Conservation (phyloP, 106 monocot species). For the Dactylorhiza incarnata region DNA sequence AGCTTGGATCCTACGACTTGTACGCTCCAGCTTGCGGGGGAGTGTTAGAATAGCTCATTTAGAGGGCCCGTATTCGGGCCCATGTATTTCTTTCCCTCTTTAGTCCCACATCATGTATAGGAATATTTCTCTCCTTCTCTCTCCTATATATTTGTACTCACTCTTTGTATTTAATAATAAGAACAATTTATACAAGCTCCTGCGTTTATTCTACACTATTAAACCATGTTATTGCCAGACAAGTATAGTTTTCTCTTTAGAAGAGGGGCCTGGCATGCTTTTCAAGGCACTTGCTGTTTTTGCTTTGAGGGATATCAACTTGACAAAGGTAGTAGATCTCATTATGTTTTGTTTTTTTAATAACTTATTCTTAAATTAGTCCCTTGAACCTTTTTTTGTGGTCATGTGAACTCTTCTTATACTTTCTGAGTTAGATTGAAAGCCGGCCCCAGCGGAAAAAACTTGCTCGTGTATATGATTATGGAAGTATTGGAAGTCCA, state of each 20-base stretch:
- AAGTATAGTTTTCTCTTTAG: constrained; percentile 95
- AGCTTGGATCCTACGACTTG: too few relatives aligned
- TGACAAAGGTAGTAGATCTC: constrained; percentile 61
- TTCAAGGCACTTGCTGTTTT: constrained; percentile 96
- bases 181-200: too few relatives aligned
- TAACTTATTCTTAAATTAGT: neutral
- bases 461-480: constrained; percentile 38
- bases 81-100: too few relatives aligned
- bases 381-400: neutral
- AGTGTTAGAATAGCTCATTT: too few relatives aligned
- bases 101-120: too few relatives aligned
- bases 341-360: neutral
- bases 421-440: constrained; percentile 56
- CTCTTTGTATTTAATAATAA: too few relatives aligned
- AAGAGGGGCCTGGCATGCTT: constrained; percentile 93
- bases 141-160: too few relatives aligned
- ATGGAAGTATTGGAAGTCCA: constrained; percentile 31
- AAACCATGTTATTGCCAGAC: constrained; percentile 39
- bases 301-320: constrained; percentile 82
- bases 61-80: too few relatives aligned
- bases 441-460: constrained; percentile 64
- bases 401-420: neutral
- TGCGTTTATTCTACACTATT: neutral
- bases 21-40: too few relatives aligned
- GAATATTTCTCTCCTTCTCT: too few relatives aligned